Evolutionary conservation across 139 green algal species (phyloP), one percentile per base, ranked within the genome.

Genomic region (Chlorella ohadii): DNA sequence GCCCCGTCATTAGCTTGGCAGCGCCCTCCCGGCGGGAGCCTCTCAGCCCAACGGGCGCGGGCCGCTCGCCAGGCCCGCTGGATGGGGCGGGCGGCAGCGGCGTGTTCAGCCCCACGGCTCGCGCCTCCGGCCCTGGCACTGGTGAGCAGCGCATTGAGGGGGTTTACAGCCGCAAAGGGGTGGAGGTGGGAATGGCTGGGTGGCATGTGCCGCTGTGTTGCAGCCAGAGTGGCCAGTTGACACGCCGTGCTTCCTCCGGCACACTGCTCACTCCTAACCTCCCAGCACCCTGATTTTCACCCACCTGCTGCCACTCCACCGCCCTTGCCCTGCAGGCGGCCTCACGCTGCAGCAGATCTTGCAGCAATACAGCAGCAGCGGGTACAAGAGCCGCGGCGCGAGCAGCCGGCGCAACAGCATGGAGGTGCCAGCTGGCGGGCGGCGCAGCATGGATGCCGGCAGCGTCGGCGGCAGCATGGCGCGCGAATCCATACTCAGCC

Each of bases 321-420:
- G 2, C 15, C 2, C 51, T 9, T 13, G 51, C 51, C 51, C 51
- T 13, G 22, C 51, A 59, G 44, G 72, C 47, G 72, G 72, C 72
- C 28, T 78, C 19, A 78, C 72, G 17, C 72, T 78, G 47, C 72
- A 78, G 72, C 72, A 78, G 47, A 78, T 78, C 17, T n/a, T 78
- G 44, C 72, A 78, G 72, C 72, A 78, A n/a, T 78, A 78, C 44
- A 64, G 44, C 44, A 78, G 72, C 72, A 78, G 72, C 72, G 72
- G 72, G 27, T 78, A 78, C 72, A 59, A 44, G 39, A 47, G 68
- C 23, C 44, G 70, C 1, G 44, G 67, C 34, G 34, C 44, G 15
- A 51, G 44, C 72, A 78, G 72, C 72, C 33, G 72, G 72, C 72
- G 72, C 28, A 64, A 3, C 72, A 78, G 72, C 47, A n/a, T 78